phyloP scores from a whole-genome alignment of 2,329 filamentous ascomycete genomes.

The Hirsutella thompsonii region DNA sequence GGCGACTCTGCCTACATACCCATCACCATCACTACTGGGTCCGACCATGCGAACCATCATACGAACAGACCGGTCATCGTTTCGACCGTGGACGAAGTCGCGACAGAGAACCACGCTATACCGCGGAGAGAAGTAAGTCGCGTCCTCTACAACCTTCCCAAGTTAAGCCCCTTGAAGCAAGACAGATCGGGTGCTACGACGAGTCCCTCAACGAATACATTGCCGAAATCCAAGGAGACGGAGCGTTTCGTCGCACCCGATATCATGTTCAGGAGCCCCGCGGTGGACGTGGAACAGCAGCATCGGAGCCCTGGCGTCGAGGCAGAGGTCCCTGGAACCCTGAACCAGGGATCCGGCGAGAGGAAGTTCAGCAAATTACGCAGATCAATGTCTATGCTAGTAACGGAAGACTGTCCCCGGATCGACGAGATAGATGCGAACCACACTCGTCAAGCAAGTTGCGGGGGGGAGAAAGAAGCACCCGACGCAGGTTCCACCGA shows the following conservation, averaged over 20 bases:
- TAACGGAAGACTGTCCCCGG: not conserved
- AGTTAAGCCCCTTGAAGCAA: slow-evolving; percentile 6
- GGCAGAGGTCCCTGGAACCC: not conserved
- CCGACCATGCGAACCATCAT: slow-evolving; percentile 16
- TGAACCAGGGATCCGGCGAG: not conserved
- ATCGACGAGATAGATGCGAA: not conserved
- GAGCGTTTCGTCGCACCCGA: slow-evolving; percentile 12
- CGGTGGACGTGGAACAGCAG: slow-evolving; percentile 4
- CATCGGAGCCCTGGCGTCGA: not conserved
- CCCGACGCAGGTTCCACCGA: not conserved
- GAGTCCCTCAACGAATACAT: slow-evolving; percentile 12
- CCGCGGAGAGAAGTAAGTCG: slow-evolving; percentile 4
- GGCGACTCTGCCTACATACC: slow-evolving; percentile 36
- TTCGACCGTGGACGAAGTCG: not conserved
- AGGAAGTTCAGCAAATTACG: slow-evolving; percentile 11
- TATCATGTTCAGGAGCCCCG: slow-evolving; percentile 15
- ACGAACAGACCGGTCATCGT: slow-evolving; percentile 4
- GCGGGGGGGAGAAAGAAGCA: not conserved
- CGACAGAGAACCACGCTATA: not conserved
- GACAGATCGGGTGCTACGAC: slow-evolving; percentile 8
- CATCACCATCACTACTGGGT: slow-evolving; percentile 53
- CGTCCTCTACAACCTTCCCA: slow-evolving; percentile 11
- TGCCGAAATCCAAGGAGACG: slow-evolving; percentile 10
- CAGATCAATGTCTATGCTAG: slow-evolving; percentile 12
- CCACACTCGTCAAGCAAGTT: not conserved